Percentiles rank a stretch among this genome's conserved stretches.
Conservation (phyloP, 768 basidiomycete genomes). For the Boletales sp. region DNA sequence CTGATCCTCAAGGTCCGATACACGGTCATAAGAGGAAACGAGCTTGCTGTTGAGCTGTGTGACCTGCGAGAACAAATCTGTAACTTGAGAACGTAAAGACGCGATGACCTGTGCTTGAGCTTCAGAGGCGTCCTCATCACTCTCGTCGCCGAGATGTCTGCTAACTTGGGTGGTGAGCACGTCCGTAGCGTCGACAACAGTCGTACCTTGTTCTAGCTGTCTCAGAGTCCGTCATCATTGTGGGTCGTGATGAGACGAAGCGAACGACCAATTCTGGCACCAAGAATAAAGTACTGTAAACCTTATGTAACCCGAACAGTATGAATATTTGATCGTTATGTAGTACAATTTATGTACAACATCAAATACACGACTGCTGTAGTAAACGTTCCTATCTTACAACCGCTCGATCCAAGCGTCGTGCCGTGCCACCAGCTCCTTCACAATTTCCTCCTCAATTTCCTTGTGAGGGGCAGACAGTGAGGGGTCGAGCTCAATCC, state of each 20-base stretch:
- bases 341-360: neutral
- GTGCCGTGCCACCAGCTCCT: constrained; percentile 73
- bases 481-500: constrained; percentile 58
- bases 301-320: constrained; percentile 6
- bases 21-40: constrained; percentile 85
- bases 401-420: constrained; percentile 52
- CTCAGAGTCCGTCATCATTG: constrained; percentile 13
- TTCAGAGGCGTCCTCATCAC: constrained; percentile 40
- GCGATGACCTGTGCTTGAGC: constrained; percentile 83
- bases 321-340: neutral
- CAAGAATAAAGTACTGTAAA: constrained; percentile 12
- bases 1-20: constrained; percentile 91
- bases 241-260: neutral
- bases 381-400: neutral
- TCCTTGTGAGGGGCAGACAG: constrained; percentile 50
- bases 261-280: neutral
- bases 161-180: constrained; percentile 5
- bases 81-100: constrained; percentile 75
- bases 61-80: constrained; percentile 87
- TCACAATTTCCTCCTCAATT: constrained; percentile 91
- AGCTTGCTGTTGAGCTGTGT: constrained; percentile 90
- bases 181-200: neutral
- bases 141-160: constrained; percentile 10
- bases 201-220: constrained; percentile 11
- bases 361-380: neutral